These are phyloP conservation scores for Fusarium chuoi DNA, from an alignment of 2,329 filamentous ascomycete genomes.

Conservation along the genomic window DNA sequence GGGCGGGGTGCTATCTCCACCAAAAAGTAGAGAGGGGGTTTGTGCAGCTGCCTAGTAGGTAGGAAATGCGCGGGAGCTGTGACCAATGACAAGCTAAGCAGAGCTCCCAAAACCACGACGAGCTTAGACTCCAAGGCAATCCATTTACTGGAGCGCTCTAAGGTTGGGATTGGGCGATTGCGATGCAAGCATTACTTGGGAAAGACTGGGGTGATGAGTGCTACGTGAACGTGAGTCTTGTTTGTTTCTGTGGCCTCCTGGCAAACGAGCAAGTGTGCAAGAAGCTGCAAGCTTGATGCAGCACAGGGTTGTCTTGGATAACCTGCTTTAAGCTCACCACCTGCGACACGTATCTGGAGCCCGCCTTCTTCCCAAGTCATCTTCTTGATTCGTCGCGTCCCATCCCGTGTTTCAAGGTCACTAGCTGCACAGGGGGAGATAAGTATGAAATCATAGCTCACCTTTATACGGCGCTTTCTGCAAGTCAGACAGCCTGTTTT, in stretches of 20 bases:
- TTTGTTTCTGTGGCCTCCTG: constrained; percentile 34
- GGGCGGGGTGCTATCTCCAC: constrained; percentile 37
- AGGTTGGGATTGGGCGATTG: constrained; percentile 10
- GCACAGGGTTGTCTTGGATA: constrained; percentile 23
- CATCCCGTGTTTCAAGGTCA: constrained; percentile 12
- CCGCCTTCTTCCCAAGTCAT: constrained; percentile 16
- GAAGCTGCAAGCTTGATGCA: constrained; percentile 33
- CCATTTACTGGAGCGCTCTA: neutral
- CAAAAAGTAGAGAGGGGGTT: constrained; percentile 20
- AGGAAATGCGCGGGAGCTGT: constrained; percentile 13
- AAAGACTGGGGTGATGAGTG: constrained; percentile 30
- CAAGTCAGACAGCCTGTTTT: constrained; percentile 73
- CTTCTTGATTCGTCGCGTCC: constrained; percentile 20
- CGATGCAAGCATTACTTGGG: constrained; percentile 32
- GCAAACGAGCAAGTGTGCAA: constrained; percentile 31
- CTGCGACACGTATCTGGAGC: constrained; percentile 16
- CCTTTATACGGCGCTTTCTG: constrained; percentile 71
- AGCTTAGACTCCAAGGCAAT: constrained; percentile 6
- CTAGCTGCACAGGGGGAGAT: constrained; percentile 17
- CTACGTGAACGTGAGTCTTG: constrained; percentile 38
- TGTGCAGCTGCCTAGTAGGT: constrained; percentile 16
- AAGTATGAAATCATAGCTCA: constrained; percentile 51
- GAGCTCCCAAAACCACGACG: constrained; percentile 19
- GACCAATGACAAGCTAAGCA: constrained; percentile 30
- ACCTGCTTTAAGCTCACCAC: constrained; percentile 24